These are phyloP conservation scores for Obelidium mucronatum DNA, from an alignment of 192 early-diverging fungal genomes.

Conservation along the genomic window DNA sequence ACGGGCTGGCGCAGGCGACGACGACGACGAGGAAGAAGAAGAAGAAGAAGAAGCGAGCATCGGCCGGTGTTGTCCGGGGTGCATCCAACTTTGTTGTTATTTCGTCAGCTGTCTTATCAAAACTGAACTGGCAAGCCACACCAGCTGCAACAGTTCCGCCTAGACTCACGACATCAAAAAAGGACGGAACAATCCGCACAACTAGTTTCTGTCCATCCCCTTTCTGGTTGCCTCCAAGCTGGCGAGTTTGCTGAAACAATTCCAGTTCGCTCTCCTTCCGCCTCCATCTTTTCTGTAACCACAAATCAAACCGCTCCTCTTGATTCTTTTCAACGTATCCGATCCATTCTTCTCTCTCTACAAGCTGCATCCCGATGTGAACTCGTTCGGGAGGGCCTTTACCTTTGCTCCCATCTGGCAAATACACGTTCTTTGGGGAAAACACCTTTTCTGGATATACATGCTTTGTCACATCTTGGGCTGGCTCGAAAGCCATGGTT, in stretches of 20 bases:
- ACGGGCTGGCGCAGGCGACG: no score
- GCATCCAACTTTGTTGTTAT: no score
- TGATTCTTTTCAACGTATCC: neutral
- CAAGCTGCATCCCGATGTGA: slow-evolving; percentile 12
- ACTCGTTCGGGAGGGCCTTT: slow-evolving; percentile 3
- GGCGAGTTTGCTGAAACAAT: neutral
- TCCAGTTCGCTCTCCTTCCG: slow-evolving; percentile 10
- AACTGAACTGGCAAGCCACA: no score
- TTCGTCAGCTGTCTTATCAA: no score
- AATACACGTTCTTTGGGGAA: slow-evolving; percentile 23
- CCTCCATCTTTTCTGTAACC: slow-evolving; percentile 19
- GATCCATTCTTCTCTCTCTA: slow-evolving; percentile 4
- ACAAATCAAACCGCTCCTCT: slow-evolving; percentile 20
- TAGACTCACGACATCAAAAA: neutral
- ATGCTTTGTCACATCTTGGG: neutral
- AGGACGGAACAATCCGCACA: neutral
- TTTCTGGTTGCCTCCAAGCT: neutral
- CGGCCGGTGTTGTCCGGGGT: no score
- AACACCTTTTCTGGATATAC: slow-evolving; percentile 32
- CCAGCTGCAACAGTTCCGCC: neutral
- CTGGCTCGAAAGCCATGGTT: slow-evolving; percentile 27
- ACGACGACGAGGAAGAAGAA: no score
- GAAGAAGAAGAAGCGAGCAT: no score
- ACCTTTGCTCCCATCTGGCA: slow-evolving; percentile 6
- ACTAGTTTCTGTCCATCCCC: neutral